Percentiles rank a stretch among this genome's conserved stretches.
Evolutionary conservation across 148 eudicot species (phyloP).

Genomic region (Linanthus parryae): DNA sequence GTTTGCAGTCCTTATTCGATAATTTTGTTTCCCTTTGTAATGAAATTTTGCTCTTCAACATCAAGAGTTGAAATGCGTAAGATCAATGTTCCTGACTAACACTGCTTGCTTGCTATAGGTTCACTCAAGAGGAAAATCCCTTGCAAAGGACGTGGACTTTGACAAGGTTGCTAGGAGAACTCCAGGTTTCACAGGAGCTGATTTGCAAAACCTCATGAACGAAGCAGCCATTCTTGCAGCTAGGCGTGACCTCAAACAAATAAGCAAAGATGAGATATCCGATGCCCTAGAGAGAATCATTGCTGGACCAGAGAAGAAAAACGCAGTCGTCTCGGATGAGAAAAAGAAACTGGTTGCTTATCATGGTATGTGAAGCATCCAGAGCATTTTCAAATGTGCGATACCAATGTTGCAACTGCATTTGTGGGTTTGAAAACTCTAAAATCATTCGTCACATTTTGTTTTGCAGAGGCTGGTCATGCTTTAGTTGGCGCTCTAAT

Average conservation of each 20-base stretch:
- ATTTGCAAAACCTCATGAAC: constrained; percentile 90
- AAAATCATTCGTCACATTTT: too few relatives aligned
- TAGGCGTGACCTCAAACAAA: constrained; percentile 88
- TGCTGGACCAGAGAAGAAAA: constrained; percentile 98
- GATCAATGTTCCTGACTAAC: too few relatives aligned
- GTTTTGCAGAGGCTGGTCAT: constrained; percentile 87
- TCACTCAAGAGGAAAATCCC: constrained; percentile 91
- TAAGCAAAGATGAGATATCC: constrained; percentile 92
- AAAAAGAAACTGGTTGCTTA: constrained; percentile 91
- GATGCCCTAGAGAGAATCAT: constrained; percentile 94
- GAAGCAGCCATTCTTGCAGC: constrained; percentile 99
- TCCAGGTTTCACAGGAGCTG: constrained; percentile 96
- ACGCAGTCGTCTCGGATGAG: constrained; percentile 93
- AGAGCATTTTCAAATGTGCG: too few relatives aligned
- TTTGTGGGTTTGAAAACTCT: too few relatives aligned
- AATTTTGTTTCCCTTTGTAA: too few relatives aligned
- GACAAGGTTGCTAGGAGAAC: constrained; percentile 91
- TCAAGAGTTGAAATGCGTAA: too few relatives aligned
- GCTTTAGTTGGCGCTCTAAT: constrained; percentile 93
- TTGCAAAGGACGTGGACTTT: constrained; percentile 91
- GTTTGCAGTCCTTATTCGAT: too few relatives aligned
- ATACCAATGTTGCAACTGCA: too few relatives aligned
- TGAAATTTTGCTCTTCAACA: too few relatives aligned
- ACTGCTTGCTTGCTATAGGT: too few relatives aligned
- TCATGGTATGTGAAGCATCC: constrained; percentile 68